phyloP scores from a whole-genome alignment of 2,329 filamentous ascomycete genomes.

The Chlorencoelia australis region DNA sequence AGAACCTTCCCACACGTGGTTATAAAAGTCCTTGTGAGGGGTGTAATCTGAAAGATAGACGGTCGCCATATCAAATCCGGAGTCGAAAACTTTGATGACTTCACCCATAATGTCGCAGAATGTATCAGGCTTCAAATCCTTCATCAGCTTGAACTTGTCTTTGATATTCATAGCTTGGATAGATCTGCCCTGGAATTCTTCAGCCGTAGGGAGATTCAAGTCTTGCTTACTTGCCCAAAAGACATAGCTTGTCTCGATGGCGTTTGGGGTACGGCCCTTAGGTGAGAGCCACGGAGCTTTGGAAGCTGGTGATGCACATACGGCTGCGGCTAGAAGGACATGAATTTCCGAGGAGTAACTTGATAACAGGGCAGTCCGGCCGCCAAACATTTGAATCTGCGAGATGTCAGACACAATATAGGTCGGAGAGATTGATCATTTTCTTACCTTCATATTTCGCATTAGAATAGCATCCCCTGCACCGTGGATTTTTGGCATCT shows the following conservation, averaged over 20 bases:
- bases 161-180: slow-evolving; percentile 34
- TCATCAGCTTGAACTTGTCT: slow-evolving; percentile 54
- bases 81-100: slow-evolving; percentile 48
- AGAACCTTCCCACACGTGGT: slow-evolving; percentile 25
- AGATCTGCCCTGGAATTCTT: slow-evolving; percentile 34
- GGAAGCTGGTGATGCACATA: slow-evolving; percentile 25
- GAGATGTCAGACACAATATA: slow-evolving; percentile 8
- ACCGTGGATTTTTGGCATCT: slow-evolving; percentile 37
- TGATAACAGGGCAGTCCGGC: slow-evolving; percentile 35
- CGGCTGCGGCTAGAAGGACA: slow-evolving; percentile 32
- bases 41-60: slow-evolving; percentile 82
- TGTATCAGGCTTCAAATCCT: slow-evolving; percentile 42
- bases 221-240: slow-evolving; percentile 38
- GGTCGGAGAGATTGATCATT: no score
- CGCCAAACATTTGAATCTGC: slow-evolving; percentile 33
- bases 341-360: slow-evolving; percentile 34
- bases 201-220: slow-evolving; percentile 31
- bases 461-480: slow-evolving; percentile 57
- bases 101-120: slow-evolving; percentile 66
- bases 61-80: slow-evolving; percentile 39
- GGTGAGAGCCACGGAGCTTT: slow-evolving; percentile 13
- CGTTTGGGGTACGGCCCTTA: slow-evolving; percentile 9
- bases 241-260: slow-evolving; percentile 31
- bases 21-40: slow-evolving; percentile 51
- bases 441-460: slow-evolving; percentile 38